Evolutionary conservation across 768 basidiomycete genomes (phyloP).

Genomic region (Panaeolus papilionaceus): DNA sequence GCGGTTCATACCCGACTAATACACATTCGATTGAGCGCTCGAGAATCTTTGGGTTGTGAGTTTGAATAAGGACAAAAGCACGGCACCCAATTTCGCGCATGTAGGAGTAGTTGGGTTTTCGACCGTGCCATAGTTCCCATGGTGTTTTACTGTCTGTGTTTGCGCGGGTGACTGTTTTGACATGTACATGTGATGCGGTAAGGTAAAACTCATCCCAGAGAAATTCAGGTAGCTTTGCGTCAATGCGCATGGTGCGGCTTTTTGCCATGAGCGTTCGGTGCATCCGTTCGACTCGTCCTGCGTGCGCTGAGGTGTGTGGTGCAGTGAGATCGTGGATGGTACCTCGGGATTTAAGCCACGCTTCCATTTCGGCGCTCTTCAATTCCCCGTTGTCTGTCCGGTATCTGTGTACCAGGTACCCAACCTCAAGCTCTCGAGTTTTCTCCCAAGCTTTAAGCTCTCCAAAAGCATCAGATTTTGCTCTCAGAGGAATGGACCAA

Average conservation of each 20-base stretch:
- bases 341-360: background rate
- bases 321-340: background rate
- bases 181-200: background rate
- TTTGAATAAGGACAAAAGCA: constrained; percentile 16
- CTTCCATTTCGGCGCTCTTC: background rate
- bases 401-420: background rate
- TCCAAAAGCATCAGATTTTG: background rate
- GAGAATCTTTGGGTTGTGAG: constrained; percentile 34
- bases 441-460: background rate
- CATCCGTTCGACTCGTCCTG: background rate
- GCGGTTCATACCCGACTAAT: constrained; percentile 27
- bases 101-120: background rate
- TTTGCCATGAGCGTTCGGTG: background rate
- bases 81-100: background rate
- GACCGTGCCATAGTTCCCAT: background rate
- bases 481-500: background rate
- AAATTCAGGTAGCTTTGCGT: background rate
- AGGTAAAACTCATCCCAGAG: background rate
- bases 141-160: background rate
- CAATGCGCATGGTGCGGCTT: background rate
- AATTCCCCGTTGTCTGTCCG: background rate
- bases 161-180: background rate
- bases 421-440: background rate
- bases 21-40: constrained; percentile 27
- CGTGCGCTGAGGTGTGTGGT: background rate